These are phyloP conservation scores for Oryza meyeriana DNA, from an alignment of 176 grass and related monocot genomes.

Conservation along the genomic window DNA sequence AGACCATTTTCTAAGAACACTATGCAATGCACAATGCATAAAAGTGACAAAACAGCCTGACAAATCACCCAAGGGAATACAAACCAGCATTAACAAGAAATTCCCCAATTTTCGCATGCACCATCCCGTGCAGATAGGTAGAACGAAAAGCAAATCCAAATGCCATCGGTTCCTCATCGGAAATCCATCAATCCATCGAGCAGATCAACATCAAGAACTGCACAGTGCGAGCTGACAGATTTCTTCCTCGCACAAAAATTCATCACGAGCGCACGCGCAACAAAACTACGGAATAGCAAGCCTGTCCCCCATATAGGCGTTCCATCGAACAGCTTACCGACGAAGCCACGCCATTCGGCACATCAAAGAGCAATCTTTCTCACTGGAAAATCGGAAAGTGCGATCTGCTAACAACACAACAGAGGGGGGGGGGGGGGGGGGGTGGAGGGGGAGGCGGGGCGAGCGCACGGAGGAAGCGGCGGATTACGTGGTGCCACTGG, in stretches of 20 bases:
- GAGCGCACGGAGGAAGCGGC: neutral
- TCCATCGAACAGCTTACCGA: constrained; percentile 37
- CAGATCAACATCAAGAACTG: neutral
- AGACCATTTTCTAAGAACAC: neutral
- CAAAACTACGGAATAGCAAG: neutral
- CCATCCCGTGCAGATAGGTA: neutral
- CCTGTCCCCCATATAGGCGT: constrained; percentile 18
- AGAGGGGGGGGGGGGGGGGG: neutral
- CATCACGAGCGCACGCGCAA: constrained; percentile 16
- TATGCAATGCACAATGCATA: neutral
- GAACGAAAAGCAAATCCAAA: neutral
- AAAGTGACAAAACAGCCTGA: neutral
- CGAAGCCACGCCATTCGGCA: neutral
- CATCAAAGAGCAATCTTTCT: constrained; percentile 14
- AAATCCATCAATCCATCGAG: constrained; percentile 34
- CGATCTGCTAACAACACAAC: neutral
- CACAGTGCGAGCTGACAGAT: neutral
- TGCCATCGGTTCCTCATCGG: neutral
- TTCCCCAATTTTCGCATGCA: neutral
- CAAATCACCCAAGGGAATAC: neutral
- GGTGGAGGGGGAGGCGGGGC: neutral
- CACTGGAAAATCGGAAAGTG: neutral
- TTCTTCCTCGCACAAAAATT: neutral
- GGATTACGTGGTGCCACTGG: constrained; percentile 68
- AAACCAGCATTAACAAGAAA: neutral